Evolutionary conservation across 78 protist genomes (phyloP), one percentile per base, ranked within the genome.

Genomic region (Dictyostelium brefeldianum): DNA sequence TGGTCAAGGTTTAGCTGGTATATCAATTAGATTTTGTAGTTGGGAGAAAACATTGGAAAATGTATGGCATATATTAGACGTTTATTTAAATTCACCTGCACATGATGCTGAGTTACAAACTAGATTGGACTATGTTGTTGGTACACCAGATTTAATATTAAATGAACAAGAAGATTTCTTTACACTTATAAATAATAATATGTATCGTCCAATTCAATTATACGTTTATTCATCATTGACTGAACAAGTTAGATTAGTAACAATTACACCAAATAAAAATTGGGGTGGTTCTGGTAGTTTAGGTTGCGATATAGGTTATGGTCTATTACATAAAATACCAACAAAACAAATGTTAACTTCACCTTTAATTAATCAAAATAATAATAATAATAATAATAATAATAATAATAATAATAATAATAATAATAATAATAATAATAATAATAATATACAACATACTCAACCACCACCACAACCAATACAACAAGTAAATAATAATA

Each of bases 21-120:
- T 94, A 10, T 84, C 94, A 51, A 91, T 97, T 20, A 94, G 98
- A 9, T 95, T 80, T 70, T 80, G 95, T 80, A 54, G 95, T 10
- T 90, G 92, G 54, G 95, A 65, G 15, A 56, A 43, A 36, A 91
- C 96, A 17, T 51, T 73, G 54, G 97, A 97, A 80, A 90, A 59
- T 73, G 97, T 96, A n/a, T 96, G 97, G 97, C 98, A 96, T 69
- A 74, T 97, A 3, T 59, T 95, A 25, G 98, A 91, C 53, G 95
- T 91, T 6, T 83, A 80, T 80, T 54, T 91, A 6, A 71, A 79
- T 48, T 89, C 96, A 47, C 98, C 98, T 0, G 98, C 97, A 15
- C 89, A 94, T 25, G 46, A 62, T 0, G 96, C 98, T 3, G 97
- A 95, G 18, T 82, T 97, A 6, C 70, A 57, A 25, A 89, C 95